A percentile compares a stretch with the other conserved stretches of the same genome.
These are phyloP conservation scores for Sporodiniella umbellata DNA, from an alignment of 371 early-diverging fungal species.

Conservation along the genomic window DNA sequence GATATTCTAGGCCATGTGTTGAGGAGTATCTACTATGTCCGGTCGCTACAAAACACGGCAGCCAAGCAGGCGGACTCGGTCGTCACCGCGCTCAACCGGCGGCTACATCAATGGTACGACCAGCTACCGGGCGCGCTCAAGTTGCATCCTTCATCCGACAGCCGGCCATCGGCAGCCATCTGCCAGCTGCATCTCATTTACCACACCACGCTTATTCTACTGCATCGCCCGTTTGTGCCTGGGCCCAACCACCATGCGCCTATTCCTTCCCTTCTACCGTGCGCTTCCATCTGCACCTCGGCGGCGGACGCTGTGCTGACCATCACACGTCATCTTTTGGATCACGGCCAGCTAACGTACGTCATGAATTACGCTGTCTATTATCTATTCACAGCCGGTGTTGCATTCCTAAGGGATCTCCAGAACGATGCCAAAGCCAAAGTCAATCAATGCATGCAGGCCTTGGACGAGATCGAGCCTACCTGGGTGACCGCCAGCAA, in stretches of 20 bases:
- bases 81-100: slow-evolving; percentile 32
- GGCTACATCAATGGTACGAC: slow-evolving; percentile 42
- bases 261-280: slow-evolving; percentile 30
- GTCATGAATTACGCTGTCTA: slow-evolving; percentile 37
- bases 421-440: slow-evolving; percentile 31
- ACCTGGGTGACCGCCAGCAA: slow-evolving; percentile 39
- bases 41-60: slow-evolving; percentile 26
- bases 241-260: slow-evolving; percentile 16
- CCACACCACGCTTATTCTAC: slow-evolving; percentile 26
- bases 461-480: slow-evolving; percentile 30
- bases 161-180: slow-evolving; percentile 8
- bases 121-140: slow-evolving; percentile 25
- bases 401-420: slow-evolving; percentile 28
- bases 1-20: slow-evolving; percentile 46
- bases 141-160: slow-evolving; percentile 5
- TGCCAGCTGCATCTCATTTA: slow-evolving; percentile 38
- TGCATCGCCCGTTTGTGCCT: slow-evolving; percentile 36
- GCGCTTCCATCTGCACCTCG: slow-evolving; percentile 40
- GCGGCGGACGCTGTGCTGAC: slow-evolving; percentile 47
- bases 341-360: slow-evolving; percentile 27
- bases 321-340: slow-evolving; percentile 35
- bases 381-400: slow-evolving; percentile 39
- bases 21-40: slow-evolving; percentile 39
- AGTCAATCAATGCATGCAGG: slow-evolving; percentile 34
- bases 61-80: slow-evolving; percentile 33